These are phyloP conservation scores for Cylindrotheca closterium DNA, from an alignment of 108 stramenopile species.

Conservation along the genomic window DNA sequence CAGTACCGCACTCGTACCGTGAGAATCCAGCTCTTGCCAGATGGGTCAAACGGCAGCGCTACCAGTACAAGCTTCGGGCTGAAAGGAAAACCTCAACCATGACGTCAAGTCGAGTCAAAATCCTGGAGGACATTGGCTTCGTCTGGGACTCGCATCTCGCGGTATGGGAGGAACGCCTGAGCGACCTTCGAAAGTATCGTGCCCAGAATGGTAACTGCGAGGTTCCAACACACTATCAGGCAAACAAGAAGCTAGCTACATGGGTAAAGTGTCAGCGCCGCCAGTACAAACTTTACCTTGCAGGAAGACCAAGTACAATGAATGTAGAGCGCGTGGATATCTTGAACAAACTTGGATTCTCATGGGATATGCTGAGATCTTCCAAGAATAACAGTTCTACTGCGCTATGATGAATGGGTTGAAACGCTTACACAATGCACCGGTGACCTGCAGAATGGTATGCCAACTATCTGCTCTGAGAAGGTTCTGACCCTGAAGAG, in stretches of 20 bases:
- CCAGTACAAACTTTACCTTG: constrained; percentile 45
- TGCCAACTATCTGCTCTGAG: no score
- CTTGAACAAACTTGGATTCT: constrained; percentile 49
- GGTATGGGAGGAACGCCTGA: constrained; percentile 27
- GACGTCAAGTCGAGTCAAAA: constrained; percentile 32
- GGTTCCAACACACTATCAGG: constrained; percentile 18
- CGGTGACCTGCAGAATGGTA: no score
- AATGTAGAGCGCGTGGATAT: constrained; percentile 47
- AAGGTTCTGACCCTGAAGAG: no score
- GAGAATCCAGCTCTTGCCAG: constrained; percentile 16
- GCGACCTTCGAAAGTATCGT: constrained; percentile 18
- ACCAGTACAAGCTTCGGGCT: constrained; percentile 42
- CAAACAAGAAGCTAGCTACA: constrained; percentile 16
- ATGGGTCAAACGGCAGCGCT: constrained; percentile 35
- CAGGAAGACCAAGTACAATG: constrained; percentile 39
- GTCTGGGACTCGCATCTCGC: constrained; percentile 42
- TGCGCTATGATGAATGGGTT: no score
- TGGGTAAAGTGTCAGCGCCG: constrained; percentile 55
- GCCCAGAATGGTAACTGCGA: constrained; percentile 21
- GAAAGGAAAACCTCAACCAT: constrained; percentile 43
- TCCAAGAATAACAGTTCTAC: no score
- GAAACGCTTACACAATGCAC: no score
- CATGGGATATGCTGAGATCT: constrained; percentile 24
- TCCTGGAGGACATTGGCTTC: constrained; percentile 41
- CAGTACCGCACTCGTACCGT: constrained; percentile 30